Conservation (phyloP, 345 rosid species). For the Leavenworthia alabamica region DNA sequence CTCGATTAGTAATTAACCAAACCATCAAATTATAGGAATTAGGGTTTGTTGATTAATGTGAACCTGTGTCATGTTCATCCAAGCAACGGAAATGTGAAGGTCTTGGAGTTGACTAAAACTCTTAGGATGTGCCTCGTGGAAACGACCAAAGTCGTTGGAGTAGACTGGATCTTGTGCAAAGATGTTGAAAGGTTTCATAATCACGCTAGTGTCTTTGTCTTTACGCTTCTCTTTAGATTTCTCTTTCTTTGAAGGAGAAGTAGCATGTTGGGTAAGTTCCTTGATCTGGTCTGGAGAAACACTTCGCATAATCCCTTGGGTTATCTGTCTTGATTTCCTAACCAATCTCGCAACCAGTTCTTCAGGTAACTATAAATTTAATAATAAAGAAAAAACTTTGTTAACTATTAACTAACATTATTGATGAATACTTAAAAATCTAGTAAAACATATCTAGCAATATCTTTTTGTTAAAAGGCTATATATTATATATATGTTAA, state of each 20-base stretch:
- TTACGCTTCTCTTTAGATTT: no score
- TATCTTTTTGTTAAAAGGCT: not conserved
- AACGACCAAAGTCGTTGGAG: conserved; percentile 39
- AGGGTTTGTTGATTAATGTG: not conserved
- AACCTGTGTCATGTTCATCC: conserved; percentile 37
- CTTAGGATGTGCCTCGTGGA: conserved; percentile 37
- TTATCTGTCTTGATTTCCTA: conserved; percentile 17
- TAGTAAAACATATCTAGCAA: not conserved
- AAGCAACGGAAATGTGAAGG: conserved; percentile 23
- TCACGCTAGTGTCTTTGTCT: not conserved
- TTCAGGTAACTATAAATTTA: conserved; percentile 29
- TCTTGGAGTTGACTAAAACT: conserved; percentile 36
- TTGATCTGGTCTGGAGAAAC: conserved; percentile 27
- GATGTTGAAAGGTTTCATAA: conserved; percentile 33
- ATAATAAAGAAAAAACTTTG: not conserved
- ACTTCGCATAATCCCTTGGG: conserved; percentile 29
- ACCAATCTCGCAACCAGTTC: conserved; percentile 36
- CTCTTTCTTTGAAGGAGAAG: conserved; percentile 25
- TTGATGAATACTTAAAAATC: no score
- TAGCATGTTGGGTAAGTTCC: conserved; percentile 21
- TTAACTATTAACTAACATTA: no score
- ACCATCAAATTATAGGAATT: not conserved
- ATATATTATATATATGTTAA: not conserved
- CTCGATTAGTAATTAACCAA: not conserved
- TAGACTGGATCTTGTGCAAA: conserved; percentile 27